These are phyloP conservation scores for Suillus variegatus DNA, from an alignment of 768 basidiomycete species.

Conservation along the genomic window DNA sequence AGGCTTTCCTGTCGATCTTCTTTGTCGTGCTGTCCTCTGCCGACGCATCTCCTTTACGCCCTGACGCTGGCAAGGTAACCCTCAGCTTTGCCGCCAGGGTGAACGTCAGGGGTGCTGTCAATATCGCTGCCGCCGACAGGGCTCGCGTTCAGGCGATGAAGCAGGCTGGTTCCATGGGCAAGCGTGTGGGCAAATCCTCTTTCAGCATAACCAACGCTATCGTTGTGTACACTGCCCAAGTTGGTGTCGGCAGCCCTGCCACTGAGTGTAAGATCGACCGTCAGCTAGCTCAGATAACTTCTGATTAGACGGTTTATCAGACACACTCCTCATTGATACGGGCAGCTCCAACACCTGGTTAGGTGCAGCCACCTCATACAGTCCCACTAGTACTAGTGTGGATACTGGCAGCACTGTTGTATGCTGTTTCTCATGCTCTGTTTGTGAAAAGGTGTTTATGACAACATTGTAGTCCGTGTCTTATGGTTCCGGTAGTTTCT, in stretches of 20 bases:
- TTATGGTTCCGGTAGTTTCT: conserved; percentile 24
- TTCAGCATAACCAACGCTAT: conserved; percentile 19
- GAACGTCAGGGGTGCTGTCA: conserved; percentile 13
- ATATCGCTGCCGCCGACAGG: conserved; percentile 20
- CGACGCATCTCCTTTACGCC: conserved; percentile 16
- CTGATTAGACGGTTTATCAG: conserved; percentile 16
- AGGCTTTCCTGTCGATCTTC: conserved; percentile 13
- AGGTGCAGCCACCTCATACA: conserved; percentile 25
- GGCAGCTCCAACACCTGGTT: conserved; percentile 36
- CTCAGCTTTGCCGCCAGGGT: conserved; percentile 18
- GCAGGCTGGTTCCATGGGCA: background rate
- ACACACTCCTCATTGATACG: conserved; percentile 31
- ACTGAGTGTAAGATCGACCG: conserved; percentile 24
- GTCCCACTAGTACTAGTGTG: conserved; percentile 17
- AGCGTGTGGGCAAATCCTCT: conserved; percentile 10
- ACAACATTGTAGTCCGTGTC: conserved; percentile 12
- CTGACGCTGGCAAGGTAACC: conserved; percentile 10
- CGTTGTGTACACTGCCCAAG: conserved; percentile 28
- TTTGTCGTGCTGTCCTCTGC: conserved; percentile 15
- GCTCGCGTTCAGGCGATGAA: conserved; percentile 20
- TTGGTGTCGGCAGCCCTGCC: conserved; percentile 28
- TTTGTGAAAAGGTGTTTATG: conserved; percentile 9
- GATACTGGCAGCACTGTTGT: conserved; percentile 24
- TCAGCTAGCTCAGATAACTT: background rate
- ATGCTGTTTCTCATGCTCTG: conserved; percentile 2